Base-by-base conservation (phyloP, 2,329 filamentous ascomycete genomes). In the Aspergillus sp. region DNA sequence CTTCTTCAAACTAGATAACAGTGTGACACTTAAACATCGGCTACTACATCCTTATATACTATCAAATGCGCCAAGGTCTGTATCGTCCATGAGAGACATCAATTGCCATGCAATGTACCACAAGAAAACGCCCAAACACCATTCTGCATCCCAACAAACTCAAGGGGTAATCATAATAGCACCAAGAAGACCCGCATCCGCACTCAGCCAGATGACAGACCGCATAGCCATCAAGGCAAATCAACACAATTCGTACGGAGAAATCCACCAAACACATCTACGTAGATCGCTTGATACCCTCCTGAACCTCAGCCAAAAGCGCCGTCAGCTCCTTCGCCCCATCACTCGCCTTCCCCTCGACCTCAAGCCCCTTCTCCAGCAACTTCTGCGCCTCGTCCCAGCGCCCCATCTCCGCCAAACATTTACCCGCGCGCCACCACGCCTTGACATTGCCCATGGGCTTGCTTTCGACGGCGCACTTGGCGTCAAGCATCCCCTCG, bases 401-500 rank as follows among this genome's bases (percentile, higher is more conserved):
- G 55, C 93, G 75, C 1, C 88, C 88, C 94, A 97, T 97, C 83
- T 99, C 94, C 60, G 88, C 75, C 67, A 97, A 73, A 68, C 91
- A 95, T 76, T 85, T 86, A 9, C 89, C 94, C 56, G 89, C 80
- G 56, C 94, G 81, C 87, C 91, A 97, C 91, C 93, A 97, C 0
- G 87, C 92, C 83, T 97, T 97, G 1, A 89, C 86, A 71, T 99
- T 97, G 36, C 88, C 91, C 40, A 87, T 82, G 60, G 86, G 83
- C 80, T 93, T 92, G 57, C 90, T 86, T 78, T 96, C 92, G 41
- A 96, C 88, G 69, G 89, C 94, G 25, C 86, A 83, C 76, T 95
- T 88, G 3, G 91, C 92, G 73, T 99, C 94, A 5, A 91, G 81
- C n/a, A 88, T 83, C 4, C 85, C 94, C 75, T 94, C 91, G 0